Base-by-base conservation (phyloP, 495 filamentous ascomycete species). In the Podospora conica region DNA sequence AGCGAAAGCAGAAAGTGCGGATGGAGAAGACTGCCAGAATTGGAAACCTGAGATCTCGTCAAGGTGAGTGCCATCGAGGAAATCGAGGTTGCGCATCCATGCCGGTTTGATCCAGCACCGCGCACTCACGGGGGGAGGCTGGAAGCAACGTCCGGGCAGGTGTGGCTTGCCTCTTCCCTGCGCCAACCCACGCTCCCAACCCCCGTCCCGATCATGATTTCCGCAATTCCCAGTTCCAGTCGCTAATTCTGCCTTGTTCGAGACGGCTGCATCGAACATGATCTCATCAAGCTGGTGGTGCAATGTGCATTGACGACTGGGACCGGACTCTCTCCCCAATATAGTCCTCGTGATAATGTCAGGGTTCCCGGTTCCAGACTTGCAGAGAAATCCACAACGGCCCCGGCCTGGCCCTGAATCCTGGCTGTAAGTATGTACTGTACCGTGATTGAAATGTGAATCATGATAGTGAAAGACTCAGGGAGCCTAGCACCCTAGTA, bases 1-100 rank as follows among this genome's bases (percentile, higher is more conserved):
- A 66, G 48, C 68, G 28, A 66, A 66, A 66, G 58, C 56, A 66
- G 64, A 29, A 66, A 66, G 65, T 61, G 59, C 24, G 31, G 31
- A 61, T 58, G 64, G 64, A 48, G 33, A n/a, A 64, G 29, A 57
- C 64, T 61, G 67, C 67, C 67, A 66, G 56, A 53, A 55, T 58
- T 66, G 67, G 64, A 20, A 62, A 15, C 58, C 67, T 60, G 56
- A 63, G 59, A 65, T 64, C 66, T 64, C 59, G 63, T 48, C 40
- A 54, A 58, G 29, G 10, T 55, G 22, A 15, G 18, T 65, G 31
- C 40, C 40, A 48, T 48, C 15, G 40, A 48, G 40, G 40, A n/a
- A 48, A 48, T 48, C 40, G 40, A 48, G 15, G 40, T n/a, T 11
- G 40, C 40, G 40, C 40, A 48, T 48, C 15, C 40, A 48, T 48